Conservation (phyloP, 2,329 filamentous ascomycete species). For the Dactylellina sp. region DNA sequence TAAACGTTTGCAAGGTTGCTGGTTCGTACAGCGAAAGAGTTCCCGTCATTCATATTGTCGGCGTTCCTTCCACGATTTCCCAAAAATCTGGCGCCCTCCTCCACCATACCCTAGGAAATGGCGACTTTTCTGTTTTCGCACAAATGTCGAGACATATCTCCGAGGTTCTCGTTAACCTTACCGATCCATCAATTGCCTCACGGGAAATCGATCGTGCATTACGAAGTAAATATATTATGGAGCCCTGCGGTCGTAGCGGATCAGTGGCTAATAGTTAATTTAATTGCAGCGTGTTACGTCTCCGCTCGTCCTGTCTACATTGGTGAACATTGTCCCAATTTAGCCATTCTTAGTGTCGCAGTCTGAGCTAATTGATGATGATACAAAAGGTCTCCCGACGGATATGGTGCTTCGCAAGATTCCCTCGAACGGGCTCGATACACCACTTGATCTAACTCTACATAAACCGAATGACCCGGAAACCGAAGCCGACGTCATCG, state of each 20-base stretch:
- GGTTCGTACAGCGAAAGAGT: slow-evolving; percentile 80
- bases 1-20: slow-evolving; percentile 65
- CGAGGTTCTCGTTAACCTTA: slow-evolving; percentile 77
- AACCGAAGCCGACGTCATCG: slow-evolving; percentile 84
- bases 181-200: slow-evolving; percentile 76
- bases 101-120: slow-evolving; percentile 80
- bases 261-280: not conserved
- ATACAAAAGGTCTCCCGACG: slow-evolving; percentile 78
- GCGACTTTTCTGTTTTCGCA: slow-evolving; percentile 84
- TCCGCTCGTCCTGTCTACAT: slow-evolving; percentile 84
- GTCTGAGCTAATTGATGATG: not conserved
- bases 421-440: slow-evolving; percentile 78
- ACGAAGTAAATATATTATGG: slow-evolving; percentile 67
- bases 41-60: slow-evolving; percentile 75
- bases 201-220: slow-evolving; percentile 82
- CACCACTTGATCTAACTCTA: slow-evolving; percentile 75
- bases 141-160: slow-evolving; percentile 81
- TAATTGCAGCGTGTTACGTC: slow-evolving; percentile 68
- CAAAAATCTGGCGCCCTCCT: slow-evolving; percentile 67
- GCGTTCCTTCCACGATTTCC: slow-evolving; percentile 67
- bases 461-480: slow-evolving; percentile 73
- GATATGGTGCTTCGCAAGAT: slow-evolving; percentile 83
- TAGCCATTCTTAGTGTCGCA: not conserved
- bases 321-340: slow-evolving; percentile 24
- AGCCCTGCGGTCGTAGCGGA: not conserved